These are phyloP conservation scores for Gossypium schwendimanii DNA, from an alignment of 441 rosid species.

Conservation along the genomic window DNA sequence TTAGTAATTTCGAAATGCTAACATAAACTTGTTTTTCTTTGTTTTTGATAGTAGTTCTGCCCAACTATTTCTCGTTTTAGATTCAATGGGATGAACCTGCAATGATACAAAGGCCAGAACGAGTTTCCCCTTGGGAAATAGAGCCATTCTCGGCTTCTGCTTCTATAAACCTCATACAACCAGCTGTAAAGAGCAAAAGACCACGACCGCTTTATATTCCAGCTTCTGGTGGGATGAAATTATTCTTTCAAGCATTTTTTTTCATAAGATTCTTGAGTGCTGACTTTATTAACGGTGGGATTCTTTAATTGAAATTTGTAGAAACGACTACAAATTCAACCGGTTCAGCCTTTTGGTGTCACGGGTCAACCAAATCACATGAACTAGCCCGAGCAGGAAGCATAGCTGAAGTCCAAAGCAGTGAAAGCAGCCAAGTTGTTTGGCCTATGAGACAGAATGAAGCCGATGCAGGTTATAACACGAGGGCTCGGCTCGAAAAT, in stretches of 20 bases:
- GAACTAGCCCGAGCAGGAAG: constrained; percentile 32
- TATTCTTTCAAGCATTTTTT: neutral
- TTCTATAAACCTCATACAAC: constrained; percentile 34
- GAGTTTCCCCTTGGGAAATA: constrained; percentile 94
- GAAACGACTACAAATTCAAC: constrained; percentile 35
- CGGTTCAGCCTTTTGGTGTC: constrained; percentile 40
- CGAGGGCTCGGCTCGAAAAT: constrained; percentile 1
- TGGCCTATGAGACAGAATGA: constrained; percentile 43
- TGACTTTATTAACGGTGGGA: neutral
- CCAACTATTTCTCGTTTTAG: constrained; percentile 29
- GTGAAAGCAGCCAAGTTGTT: constrained; percentile 29
- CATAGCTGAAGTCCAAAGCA: constrained; percentile 37
- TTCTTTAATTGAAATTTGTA: constrained; percentile 23
- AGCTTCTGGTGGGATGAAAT: constrained; percentile 36
- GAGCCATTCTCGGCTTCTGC: constrained; percentile 54
- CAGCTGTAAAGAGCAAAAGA: constrained; percentile 59
- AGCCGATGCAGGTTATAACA: constrained; percentile 23
- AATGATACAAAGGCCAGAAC: constrained; percentile 62
- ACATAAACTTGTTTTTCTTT: constrained; percentile 5
- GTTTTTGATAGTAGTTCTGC: constrained; percentile 18
- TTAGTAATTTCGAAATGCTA: neutral
- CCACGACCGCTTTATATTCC: constrained; percentile 49
- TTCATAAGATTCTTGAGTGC: neutral
- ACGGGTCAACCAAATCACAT: constrained; percentile 34
- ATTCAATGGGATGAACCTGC: constrained; percentile 92